Evolutionary conservation across 192 early-diverging fungal genomes (phyloP), one percentile per base, ranked within the genome.

Genomic region (Entomortierella lignicola): DNA sequence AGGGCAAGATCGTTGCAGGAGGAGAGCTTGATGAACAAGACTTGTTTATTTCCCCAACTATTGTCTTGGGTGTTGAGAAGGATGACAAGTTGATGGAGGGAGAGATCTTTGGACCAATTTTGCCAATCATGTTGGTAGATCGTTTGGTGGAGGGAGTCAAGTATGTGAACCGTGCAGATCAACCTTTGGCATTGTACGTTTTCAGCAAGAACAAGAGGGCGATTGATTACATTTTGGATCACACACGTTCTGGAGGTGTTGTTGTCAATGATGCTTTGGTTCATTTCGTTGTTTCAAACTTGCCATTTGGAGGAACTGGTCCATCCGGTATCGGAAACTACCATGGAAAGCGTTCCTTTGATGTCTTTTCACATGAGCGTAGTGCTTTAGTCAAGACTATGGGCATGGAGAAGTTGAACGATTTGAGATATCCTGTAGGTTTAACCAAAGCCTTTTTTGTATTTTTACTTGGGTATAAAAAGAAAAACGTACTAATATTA

Each of bases 21-120:
- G 91, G 93, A 32, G 80, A 87, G 23, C 44, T 68, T 15, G 89
- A 94, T 57, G 79, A 85, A 29, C 60, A 80, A 12, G 89, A 91
- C 41, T 82, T 84, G 48, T 99, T 87, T 82, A 87, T 99, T 52
- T 88, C 88, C 23, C 95, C 94, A 1, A 95, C 94, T 13, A 66
- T 98, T 27, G 72, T 99, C 39, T 82, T 90, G n/a, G 89, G 90
- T 29, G 94, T 97, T 21, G 57, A 73, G 0, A 81, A 85, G n/a
- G 85, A 85, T 61, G 84, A 88, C 55, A 80, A 81, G 37, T 81
- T 94, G 66, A 97, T 97, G 96, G 66, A 84, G 26, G 92, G 92
- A 20, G 97, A 99, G 77, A 81, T 99, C 48, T 98, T 99, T 86
- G 97, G 95, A 37, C 97, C 97, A 7, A 81, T 97, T 50, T 82